Percentiles rank a stretch among this genome's conserved stretches.
Conservation (phyloP, 148 eudicot genomes). For the Euryodendron excelsum region DNA sequence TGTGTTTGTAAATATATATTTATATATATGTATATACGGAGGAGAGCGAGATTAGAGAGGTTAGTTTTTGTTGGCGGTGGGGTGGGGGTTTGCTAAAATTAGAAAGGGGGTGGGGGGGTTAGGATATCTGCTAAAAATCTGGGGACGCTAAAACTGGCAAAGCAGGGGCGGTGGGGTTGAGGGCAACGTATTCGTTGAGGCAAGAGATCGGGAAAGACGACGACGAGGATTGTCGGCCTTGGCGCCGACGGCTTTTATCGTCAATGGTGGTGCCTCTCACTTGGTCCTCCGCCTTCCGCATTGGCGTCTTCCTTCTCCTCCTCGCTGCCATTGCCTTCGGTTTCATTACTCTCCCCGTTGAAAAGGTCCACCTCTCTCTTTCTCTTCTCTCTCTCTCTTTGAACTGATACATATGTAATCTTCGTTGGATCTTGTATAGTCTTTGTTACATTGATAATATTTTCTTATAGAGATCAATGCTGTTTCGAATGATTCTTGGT, state of each 20-base stretch:
- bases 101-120: no score
- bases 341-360: constrained; percentile 20
- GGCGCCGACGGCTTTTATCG: constrained; percentile 24
- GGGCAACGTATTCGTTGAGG: constrained; percentile 26
- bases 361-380: constrained; percentile 16
- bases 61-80: neutral
- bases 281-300: constrained; percentile 20
- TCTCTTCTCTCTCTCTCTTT: neutral
- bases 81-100: neutral
- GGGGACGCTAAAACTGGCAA: constrained; percentile 27
- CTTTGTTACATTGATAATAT: neutral
- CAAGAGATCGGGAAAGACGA: constrained; percentile 3
- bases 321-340: constrained; percentile 16
- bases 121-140: neutral
- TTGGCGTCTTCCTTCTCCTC: constrained; percentile 10
- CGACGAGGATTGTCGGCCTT: constrained; percentile 21
- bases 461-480: neutral
- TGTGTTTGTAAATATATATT: neutral
- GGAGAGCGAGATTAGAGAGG: no score
- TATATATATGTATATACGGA: no score
- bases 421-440: neutral
- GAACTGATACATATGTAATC: neutral
- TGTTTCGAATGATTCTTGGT: neutral
- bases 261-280: constrained; percentile 14
- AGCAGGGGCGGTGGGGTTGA: constrained; percentile 12